Base-by-base conservation (phyloP, 2,329 filamentous ascomycete species). In the Aspergillus tubingensis region DNA sequence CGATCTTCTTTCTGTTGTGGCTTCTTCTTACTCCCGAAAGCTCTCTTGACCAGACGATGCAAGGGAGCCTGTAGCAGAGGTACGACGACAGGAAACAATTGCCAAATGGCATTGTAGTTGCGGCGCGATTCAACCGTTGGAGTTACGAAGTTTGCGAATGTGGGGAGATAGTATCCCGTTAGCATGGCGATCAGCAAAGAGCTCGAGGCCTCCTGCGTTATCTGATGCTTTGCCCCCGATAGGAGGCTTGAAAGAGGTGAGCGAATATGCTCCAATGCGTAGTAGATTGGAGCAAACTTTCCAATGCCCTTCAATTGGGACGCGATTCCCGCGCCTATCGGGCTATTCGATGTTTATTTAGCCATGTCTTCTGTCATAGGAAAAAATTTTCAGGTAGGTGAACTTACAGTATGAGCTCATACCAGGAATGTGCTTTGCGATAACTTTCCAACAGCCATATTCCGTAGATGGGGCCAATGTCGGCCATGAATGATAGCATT, bases 251-350 rank as follows among this genome's bases (percentile, higher is more conserved):
- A 53, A 17, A 62, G 51, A 10, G 60, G 57, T 3, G 38, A n/a
- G 2, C 39, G 52, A 8, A 62, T 19, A 15, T 62, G 48, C 17
- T 62, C 60, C 7, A 57, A 7, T 2, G 30, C 27, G 36, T 59
- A 62, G 38, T 62, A 62, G 4, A 57, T 30, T 8, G 60, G 57
- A 8, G 52, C 57, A 27, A 59, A 11, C 11, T 57, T 53, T 6
- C 60, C 60, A 19, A 59, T 56, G 3, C 60, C 57, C 19, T 32
- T 48, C 2, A 59, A 15, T 15, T 59, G 60, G 15, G 53, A 53
- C 0, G n/a, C 47, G 3, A 38, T 52, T 7, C 52, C 52, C 3
- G 56, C 36, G 4, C 3, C 27, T 11, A 30, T 30, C 27, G 10
- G 27, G 27, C 27, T 30, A 11, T 30, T 30, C 1, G 27, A 10